Conservation (phyloP, 2,329 filamentous ascomycete genomes). For the Cytospora paraplurivora region DNA sequence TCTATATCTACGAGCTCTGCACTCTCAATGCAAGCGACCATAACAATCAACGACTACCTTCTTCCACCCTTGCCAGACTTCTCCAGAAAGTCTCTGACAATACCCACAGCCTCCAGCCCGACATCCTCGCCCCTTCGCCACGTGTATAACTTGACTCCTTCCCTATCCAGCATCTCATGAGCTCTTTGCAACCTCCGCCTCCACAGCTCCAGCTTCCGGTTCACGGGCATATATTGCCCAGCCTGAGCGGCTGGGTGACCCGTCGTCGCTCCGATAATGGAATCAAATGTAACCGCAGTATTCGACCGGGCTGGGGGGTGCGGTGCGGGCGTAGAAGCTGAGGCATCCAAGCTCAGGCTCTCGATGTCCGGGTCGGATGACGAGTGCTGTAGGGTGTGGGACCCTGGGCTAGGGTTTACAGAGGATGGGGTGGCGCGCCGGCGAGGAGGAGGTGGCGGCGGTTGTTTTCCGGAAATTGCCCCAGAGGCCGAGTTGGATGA, state of each 20-base stretch:
- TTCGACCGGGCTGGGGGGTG: conserved; percentile 19
- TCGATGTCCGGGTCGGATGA: conserved; percentile 41
- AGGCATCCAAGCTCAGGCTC: conserved; percentile 40
- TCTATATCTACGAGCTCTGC: no score
- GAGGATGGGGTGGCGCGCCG: conserved; percentile 46
- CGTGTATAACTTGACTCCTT: conserved; percentile 69
- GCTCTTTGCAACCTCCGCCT: conserved; percentile 66
- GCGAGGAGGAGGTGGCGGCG: conserved; percentile 50
- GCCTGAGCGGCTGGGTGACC: conserved; percentile 31
- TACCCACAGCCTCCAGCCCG: conserved; percentile 62
- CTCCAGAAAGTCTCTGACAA: conserved; percentile 60
- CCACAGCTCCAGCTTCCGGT: conserved; percentile 76
- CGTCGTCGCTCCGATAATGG: conserved; percentile 28
- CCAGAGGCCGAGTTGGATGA: conserved; percentile 19
- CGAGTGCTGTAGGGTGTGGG: conserved; percentile 37
- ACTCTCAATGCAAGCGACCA: no score
- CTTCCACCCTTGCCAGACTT: conserved; percentile 38
- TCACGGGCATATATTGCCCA: conserved; percentile 39
- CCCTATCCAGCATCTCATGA: conserved; percentile 59
- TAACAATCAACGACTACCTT: not conserved
- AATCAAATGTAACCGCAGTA: conserved; percentile 25
- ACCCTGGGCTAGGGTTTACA: conserved; percentile 39
- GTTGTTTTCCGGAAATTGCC: conserved; percentile 26
- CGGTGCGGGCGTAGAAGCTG: conserved; percentile 32
- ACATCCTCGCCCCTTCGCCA: conserved; percentile 77